Conservation (phyloP, 495 filamentous ascomycete species). For the Talaromyces proteolyticus region DNA sequence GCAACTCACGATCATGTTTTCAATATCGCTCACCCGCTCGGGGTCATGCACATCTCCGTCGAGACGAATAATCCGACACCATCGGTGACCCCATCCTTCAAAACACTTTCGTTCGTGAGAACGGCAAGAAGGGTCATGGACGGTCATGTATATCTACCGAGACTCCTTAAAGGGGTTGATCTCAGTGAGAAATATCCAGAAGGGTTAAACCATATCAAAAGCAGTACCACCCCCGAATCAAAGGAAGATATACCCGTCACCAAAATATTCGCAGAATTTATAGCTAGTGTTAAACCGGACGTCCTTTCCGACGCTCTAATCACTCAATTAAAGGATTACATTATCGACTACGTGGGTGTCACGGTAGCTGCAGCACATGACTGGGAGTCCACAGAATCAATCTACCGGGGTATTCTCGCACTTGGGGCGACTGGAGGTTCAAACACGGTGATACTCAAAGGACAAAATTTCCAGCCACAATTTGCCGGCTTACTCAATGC, state of each 20-base stretch:
- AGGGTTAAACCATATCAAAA: not conserved
- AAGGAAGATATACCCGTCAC: constrained; percentile 1
- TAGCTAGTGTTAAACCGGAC: not conserved
- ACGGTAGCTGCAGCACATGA: not conserved
- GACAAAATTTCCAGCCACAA: not conserved
- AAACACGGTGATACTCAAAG: constrained; percentile 1
- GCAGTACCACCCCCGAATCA: not conserved
- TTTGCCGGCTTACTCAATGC: not conserved
- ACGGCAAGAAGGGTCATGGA: constrained; percentile 6
- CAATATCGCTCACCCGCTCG: constrained; percentile 6
- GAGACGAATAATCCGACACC: not conserved
- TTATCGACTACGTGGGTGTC: constrained; percentile 1
- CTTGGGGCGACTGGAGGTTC: not conserved
- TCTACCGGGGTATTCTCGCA: constrained; percentile 1
- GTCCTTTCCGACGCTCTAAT: not conserved
- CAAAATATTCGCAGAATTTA: not conserved
- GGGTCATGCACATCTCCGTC: constrained; percentile 3
- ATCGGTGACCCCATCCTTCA: constrained; percentile 3
- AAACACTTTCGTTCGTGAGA: constrained; percentile 5
- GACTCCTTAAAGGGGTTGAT: not conserved
- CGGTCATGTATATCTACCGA: constrained; percentile 1
- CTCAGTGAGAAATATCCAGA: not conserved
- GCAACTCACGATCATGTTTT: not conserved
- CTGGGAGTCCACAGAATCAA: not conserved
- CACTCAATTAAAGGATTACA: constrained; percentile 1